Conservation (phyloP, 768 basidiomycete genomes). For the Lyophyllum shimeji region DNA sequence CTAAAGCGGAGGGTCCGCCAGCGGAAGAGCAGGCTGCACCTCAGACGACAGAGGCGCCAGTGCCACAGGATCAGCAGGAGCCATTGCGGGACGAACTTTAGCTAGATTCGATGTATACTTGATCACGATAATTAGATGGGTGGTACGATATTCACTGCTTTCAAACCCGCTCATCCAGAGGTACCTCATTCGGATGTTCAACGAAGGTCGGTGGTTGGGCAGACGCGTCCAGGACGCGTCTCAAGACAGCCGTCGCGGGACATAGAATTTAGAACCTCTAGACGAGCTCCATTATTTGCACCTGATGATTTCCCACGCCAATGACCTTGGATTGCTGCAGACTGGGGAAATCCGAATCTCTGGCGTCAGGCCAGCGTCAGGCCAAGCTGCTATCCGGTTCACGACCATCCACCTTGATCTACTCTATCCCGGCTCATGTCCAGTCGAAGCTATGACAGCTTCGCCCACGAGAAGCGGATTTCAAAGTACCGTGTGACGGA, state of each 20-base stretch:
- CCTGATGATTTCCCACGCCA: constrained; percentile 10
- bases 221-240: too few relatives aligned
- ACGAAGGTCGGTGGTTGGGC: too few relatives aligned
- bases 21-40: constrained; percentile 12
- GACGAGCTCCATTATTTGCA: not conserved
- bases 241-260: too few relatives aligned
- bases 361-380: not conserved
- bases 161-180: too few relatives aligned
- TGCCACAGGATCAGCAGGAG: constrained; percentile 14
- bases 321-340: not conserved
- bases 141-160: not conserved
- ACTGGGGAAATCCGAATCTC: not conserved
- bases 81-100: constrained; percentile 20
- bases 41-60: constrained; percentile 5
- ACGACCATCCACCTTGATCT: constrained; percentile 5
- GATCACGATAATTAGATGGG: constrained; percentile 1
- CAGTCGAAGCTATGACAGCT: constrained; percentile 73
- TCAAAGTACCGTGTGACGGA: constrained; percentile 70
- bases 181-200: too few relatives aligned
- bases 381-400: constrained; percentile 1
- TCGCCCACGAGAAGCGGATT: constrained; percentile 67
- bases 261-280: not conserved
- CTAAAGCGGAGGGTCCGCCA: constrained; percentile 4
- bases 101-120: not conserved
- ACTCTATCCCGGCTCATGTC: constrained; percentile 48